A percentile compares a stretch with the other conserved stretches of the same genome.
Conservation (phyloP, 345 rosid genomes). For the Adansonia digitata region DNA sequence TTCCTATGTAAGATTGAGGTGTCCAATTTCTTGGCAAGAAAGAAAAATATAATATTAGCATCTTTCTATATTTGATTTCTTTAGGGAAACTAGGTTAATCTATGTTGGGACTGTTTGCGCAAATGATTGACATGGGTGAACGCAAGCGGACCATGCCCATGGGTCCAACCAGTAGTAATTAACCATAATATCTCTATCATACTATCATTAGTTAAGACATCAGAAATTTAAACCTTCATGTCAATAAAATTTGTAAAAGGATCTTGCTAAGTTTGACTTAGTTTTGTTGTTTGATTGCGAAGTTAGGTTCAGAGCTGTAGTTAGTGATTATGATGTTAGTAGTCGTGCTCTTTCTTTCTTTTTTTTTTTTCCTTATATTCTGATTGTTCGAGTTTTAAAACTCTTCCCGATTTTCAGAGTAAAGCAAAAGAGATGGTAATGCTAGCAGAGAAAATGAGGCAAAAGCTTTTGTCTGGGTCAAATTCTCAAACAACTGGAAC, state of each 20-base stretch:
- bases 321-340: not conserved
- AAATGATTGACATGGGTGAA: not conserved
- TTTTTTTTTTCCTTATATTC: not conserved
- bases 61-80: not conserved
- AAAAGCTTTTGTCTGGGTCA: constrained; percentile 67
- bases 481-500: constrained; percentile 44
- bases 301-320: not conserved
- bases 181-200: not conserved
- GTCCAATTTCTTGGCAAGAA: not conserved
- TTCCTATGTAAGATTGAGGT: not conserved
- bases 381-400: constrained; percentile 9
- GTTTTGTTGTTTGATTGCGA: not conserved
- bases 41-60: not conserved
- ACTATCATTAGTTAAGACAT: not conserved
- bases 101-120: not conserved
- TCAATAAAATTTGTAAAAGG: not conserved
- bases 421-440: constrained; percentile 95
- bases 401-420: constrained; percentile 43
- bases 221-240: not conserved
- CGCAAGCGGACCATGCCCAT: not conserved
- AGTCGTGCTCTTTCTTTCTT: not conserved
- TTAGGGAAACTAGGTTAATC: not conserved
- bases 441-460: constrained; percentile 92
- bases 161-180: not conserved
- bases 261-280: not conserved